Base-by-base conservation (phyloP, 75 land plant genomes). In the Ceratopteris richardii region DNA sequence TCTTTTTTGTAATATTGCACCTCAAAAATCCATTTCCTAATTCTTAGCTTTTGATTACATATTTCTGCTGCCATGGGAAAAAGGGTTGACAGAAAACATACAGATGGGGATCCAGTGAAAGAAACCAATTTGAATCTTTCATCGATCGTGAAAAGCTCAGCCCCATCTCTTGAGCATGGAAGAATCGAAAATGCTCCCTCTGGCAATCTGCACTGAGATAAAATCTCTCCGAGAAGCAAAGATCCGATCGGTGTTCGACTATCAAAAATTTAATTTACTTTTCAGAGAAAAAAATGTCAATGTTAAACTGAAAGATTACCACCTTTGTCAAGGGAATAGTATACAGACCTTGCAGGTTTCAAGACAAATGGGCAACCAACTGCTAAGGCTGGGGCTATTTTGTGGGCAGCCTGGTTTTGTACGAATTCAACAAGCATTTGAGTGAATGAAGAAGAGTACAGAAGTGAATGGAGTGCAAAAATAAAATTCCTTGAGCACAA, bases 321-420 rank as follows among this genome's bases (percentile, higher is more conserved):
- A n/a, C n/a, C n/a, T 13, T 48, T 48, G 21, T 48, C 18, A 48
- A 4, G 20, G 14, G 13, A 40, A 14, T 9, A 40, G 14, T 48
- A 6, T 4, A 26, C 54, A 52, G 5, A 52, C 54, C 54, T 52
- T 21, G 54, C 54, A 52, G 77, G 77, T 46, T 74, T 74, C 56
- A 74, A 46, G 25, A 74, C 77, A 54, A 74, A 74, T 22, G 77
- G 66, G 47, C 77, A 74, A 21, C 77, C 77, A 1, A 69, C 77
- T n/a, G 77, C 77, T 37, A 74, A 6, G 23, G 77, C 77, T 23
- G 77, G 77, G 14, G 77, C 77, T 16, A 74, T 75, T 37, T 74
- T 74, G 51, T 74, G 77, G 19, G 77, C 77, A 52, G 54, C 54
- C 54, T 52, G 54, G 13, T 3, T 46, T 3, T 5, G 48, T n/a